Base-by-base conservation (phyloP, 768 basidiomycete genomes). In the Clavulina sp. region DNA sequence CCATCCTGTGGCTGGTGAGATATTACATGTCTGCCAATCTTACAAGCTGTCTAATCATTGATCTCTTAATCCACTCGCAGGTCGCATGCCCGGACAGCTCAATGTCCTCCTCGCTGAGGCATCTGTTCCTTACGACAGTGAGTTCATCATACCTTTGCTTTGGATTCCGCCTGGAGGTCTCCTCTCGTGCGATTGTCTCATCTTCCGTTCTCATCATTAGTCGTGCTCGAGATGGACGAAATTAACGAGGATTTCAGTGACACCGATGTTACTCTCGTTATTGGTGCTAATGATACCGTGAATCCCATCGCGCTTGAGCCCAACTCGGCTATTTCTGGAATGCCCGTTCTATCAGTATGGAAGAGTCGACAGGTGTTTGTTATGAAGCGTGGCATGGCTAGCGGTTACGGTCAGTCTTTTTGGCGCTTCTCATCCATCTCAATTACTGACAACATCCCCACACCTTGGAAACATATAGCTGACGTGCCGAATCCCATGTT, bases 401-500 rank as follows among this genome's bases (percentile, higher is more conserved):
- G 82, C 61, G 86, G 85, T 34, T 88, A 88, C 61, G 87, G 85
- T 84, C 53, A 49, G 71, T 62, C 34, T 44, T 7, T 30, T 13
- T 31, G 26, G 23, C 13, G 28, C 1, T 47, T 21, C 24, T 26
- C 9, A 13, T 46, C 13, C 43, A n/a, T 4, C n/a, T 29, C 41
- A 19, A 3, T 51, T 4, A 21, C 38, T 19, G 24, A 21, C 9
- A 26, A 28, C 26, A 19, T 28, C 18, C n/a, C 4, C 4, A 38
- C 7, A 7, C 7, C 34, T 19, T 38, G 9, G 19, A 28, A n/a
- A 54, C 55, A 51, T n/a, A 48, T 63, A 83, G 86, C 88, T 49
- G 86, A 89, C 62, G 86, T 89, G 6, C 87, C 84, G 7, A 91
- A 91, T 62, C 87, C 87, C 19, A 83, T 91, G 81, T 91, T 91